A percentile compares a stretch with the other conserved stretches of the same genome.
phyloP scores from a whole-genome alignment of 345 rosid species.

The Corchorus olitorius region DNA sequence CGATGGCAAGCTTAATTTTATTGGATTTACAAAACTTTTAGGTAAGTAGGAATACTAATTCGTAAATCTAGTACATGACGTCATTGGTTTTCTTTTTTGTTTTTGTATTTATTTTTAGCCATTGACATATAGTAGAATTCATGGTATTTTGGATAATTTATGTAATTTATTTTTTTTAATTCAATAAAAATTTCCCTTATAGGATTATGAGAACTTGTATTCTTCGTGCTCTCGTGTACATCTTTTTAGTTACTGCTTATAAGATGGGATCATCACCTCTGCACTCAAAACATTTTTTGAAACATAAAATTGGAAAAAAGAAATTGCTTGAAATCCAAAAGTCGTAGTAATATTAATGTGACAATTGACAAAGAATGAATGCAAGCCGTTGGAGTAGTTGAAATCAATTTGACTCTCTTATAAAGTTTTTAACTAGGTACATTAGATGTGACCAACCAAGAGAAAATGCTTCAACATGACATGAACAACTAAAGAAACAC shows the following conservation, averaged over 20 bases:
- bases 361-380: neutral
- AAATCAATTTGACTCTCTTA: neutral
- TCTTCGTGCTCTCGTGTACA: too few relatives aligned
- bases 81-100: constrained; percentile 38
- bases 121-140: constrained; percentile 7
- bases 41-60: constrained; percentile 61
- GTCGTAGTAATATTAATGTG: too few relatives aligned
- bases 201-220: too few relatives aligned
- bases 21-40: constrained; percentile 79
- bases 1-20: constrained; percentile 85
- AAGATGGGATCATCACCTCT: too few relatives aligned
- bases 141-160: constrained; percentile 7
- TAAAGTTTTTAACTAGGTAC: too few relatives aligned
- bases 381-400: neutral
- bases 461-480: neutral
- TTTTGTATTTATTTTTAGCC: too few relatives aligned
- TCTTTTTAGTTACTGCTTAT: too few relatives aligned
- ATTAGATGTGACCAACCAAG: neutral
- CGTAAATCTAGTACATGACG: constrained; percentile 78
- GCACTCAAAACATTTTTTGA: too few relatives aligned
- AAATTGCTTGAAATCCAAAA: too few relatives aligned
- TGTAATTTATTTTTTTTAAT: neutral
- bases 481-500: neutral
- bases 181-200: too few relatives aligned
- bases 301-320: too few relatives aligned